Conservation (phyloP, 768 basidiomycete genomes). For the Tricholoma bakamatsutake region DNA sequence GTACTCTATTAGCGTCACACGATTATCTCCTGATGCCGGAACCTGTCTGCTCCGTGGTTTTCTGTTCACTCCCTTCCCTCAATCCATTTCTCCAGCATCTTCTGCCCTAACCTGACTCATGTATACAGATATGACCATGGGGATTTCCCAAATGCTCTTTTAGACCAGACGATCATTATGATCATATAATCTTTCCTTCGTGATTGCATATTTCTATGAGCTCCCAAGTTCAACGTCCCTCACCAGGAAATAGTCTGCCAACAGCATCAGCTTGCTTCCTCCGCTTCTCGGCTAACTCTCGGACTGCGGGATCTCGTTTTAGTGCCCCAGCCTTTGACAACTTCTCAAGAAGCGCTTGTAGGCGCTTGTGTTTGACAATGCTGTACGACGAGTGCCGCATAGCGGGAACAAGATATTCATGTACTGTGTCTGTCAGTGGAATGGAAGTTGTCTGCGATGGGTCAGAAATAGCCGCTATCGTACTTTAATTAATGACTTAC, state of each 20-base stretch:
- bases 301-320: conserved; percentile 50
- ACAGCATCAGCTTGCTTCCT: conserved; percentile 76
- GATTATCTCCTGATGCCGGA: conserved; percentile 56
- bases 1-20: conserved; percentile 52
- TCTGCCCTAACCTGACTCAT: conserved; percentile 25
- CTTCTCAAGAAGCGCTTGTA: conserved; percentile 76
- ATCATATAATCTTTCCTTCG: conserved; percentile 7
- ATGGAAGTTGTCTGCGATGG: conserved; percentile 59
- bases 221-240: conserved; percentile 39
- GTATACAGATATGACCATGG: conserved; percentile 23
- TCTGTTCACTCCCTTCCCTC: conserved; percentile 31
- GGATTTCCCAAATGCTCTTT: conserved; percentile 22
- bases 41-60: conserved; percentile 42
- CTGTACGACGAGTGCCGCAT: conserved; percentile 63
- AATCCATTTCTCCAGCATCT: conserved; percentile 24
- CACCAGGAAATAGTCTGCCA: conserved; percentile 67
- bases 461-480: conserved; percentile 8
- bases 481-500: conserved; percentile 37
- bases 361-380: conserved; percentile 60
- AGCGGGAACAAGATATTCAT: conserved; percentile 72
- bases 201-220: background rate
- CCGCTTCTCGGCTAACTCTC: conserved; percentile 66
- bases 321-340: conserved; percentile 61
- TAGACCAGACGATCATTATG: conserved; percentile 30
- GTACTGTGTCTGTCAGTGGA: conserved; percentile 64